phyloP scores from a whole-genome alignment of 306 rosid species.

The Casuarina equisetifolia region DNA sequence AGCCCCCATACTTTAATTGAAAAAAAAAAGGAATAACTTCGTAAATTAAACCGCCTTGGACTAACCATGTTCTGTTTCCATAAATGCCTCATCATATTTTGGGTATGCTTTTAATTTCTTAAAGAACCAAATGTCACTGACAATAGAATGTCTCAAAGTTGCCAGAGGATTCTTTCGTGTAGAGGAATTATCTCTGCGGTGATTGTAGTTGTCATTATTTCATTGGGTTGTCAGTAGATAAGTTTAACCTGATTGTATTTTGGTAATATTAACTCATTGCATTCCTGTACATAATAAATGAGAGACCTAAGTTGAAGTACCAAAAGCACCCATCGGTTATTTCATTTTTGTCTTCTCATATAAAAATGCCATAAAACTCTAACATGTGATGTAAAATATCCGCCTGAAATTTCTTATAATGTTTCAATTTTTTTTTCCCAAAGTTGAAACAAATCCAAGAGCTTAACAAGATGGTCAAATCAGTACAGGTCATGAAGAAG shows the following conservation, averaged over 20 bases:
- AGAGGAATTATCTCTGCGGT: too few relatives aligned
- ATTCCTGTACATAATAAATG: too few relatives aligned
- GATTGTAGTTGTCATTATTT: too few relatives aligned
- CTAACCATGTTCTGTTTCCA: neutral
- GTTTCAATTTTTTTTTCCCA: neutral
- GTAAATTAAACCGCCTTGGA: neutral
- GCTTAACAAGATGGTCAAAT: neutral
- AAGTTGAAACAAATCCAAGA: neutral
- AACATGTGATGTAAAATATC: neutral
- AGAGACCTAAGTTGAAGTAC: too few relatives aligned
- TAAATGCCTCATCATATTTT: neutral
- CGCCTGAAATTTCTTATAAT: neutral
- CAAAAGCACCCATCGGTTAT: too few relatives aligned
- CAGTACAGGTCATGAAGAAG: neutral
- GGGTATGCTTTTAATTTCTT: neutral
- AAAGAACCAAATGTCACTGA: neutral
- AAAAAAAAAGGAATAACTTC: neutral
- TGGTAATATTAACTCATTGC: too few relatives aligned
- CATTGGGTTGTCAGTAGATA: too few relatives aligned
- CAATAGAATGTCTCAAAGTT: neutral
- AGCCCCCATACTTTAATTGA: neutral
- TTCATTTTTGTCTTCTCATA: too few relatives aligned
- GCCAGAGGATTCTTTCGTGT: too few relatives aligned
- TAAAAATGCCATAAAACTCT: neutral
- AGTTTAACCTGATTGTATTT: too few relatives aligned